These are phyloP conservation scores for Coprinellus micaceus DNA, from an alignment of 768 basidiomycete genomes.

Conservation along the genomic window DNA sequence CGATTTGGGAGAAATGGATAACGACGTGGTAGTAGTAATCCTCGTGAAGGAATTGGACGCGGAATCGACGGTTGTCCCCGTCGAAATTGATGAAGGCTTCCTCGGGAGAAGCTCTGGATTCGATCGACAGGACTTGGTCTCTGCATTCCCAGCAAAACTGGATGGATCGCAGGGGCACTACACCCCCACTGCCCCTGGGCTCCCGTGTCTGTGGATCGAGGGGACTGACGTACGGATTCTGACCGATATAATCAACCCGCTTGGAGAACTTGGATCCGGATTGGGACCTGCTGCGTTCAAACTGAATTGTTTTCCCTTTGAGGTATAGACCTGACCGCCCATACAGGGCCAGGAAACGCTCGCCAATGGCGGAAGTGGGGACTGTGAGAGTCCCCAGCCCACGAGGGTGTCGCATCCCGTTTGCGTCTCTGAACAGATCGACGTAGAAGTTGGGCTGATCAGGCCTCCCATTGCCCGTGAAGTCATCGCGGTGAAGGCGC, in stretches of 20 bases:
- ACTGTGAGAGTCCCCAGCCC: conserved; percentile 49
- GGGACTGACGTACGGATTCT: conserved; percentile 42
- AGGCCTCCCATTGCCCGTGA: conserved; percentile 21
- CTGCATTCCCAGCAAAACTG: conserved; percentile 65
- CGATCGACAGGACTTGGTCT: conserved; percentile 52
- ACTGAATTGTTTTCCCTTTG: conserved; percentile 28
- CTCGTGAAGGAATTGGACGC: conserved; percentile 30
- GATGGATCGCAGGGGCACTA: conserved; percentile 33
- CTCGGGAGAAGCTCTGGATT: conserved; percentile 22
- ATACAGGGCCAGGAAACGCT: conserved; percentile 41
- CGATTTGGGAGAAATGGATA: conserved; percentile 43
- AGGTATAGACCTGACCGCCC: conserved; percentile 27
- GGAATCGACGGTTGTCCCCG: conserved; percentile 44
- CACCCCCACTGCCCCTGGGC: conserved; percentile 21
- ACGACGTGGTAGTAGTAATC: conserved; percentile 32
- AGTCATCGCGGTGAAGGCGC: conserved; percentile 43
- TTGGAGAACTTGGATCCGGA: conserved; percentile 31
- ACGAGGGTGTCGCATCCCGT: conserved; percentile 25
- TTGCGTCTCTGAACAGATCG: conserved; percentile 39
- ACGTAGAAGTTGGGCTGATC: conserved; percentile 52
- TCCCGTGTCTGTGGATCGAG: conserved; percentile 25
- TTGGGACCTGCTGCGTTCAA: conserved; percentile 25
- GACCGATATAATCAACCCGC: conserved; percentile 26
- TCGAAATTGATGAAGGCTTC: conserved; percentile 33
- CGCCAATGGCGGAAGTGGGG: conserved; percentile 36